Base-by-base conservation (phyloP, 225 moss, liverwort and hornwort species). In the Lunularia cruciata region DNA sequence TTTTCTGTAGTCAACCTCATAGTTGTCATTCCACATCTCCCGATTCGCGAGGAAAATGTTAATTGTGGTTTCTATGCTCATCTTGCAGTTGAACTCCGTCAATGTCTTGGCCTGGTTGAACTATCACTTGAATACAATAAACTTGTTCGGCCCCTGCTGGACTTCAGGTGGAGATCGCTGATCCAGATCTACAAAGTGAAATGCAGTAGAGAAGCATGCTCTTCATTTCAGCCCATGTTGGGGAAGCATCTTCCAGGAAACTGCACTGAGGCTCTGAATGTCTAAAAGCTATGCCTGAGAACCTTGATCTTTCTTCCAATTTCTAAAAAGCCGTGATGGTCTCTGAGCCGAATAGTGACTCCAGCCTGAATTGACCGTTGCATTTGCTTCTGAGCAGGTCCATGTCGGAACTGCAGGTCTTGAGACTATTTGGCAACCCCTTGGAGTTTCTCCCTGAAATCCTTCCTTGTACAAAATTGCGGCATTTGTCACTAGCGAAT, bases 381-480 rank as follows among this genome's bases (percentile, higher is more conserved):
- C 1, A 54, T 25, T 75, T 22, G 10, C 52, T 57, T 36, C 55
- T 69, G 73, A 81, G 63, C 84, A 98, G 98, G 84, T 86, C 89
- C 57, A 93, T 99, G 93, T 87, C 88, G 42, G 89, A 99, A 80
- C 76, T 99, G 66, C 85, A 85, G 77, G 84, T 93, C 65, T 75
- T 99, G 76, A 82, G 93, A 27, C 98, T 99, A 66, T 99, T 99
- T 82, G 98, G 98, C 75, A 99, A 99, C 75, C 98, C 98, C 70
- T 67, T 99, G 60, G 98, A 93, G 74, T 99, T 93, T 83, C 84
- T 99, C 26, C 98, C 98, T 70, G 98, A 99, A 74, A 93, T 99
- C 54, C 85, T 91, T 60, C 98, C 98, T 45, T 99, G 93, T 75
- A 87, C 83, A 43, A 99, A 93, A 64, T 82, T 99, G 67, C 89